Evolutionary conservation across 1,139 yeast genomes (phyloP).

Genomic region (Zygosaccharomyces sapae): DNA sequence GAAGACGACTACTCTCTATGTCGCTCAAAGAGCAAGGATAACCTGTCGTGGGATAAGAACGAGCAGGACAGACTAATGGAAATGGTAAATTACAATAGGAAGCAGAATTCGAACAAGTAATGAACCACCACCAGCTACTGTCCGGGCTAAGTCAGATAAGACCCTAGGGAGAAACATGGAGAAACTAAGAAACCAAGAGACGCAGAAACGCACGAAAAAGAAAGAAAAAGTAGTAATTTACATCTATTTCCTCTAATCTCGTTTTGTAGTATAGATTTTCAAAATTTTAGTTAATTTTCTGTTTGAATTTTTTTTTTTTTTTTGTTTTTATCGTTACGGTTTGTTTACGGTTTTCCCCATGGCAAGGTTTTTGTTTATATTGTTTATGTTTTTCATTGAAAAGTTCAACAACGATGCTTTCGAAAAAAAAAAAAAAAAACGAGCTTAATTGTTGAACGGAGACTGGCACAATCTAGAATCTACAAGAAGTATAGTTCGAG

Average conservation of each 20-base stretch:
- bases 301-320: not conserved
- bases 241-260: not conserved
- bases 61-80: constrained; percentile 38
- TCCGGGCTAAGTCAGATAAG: too few species aligned
- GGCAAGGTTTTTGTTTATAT: not conserved
- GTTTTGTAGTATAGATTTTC: constrained; percentile 5
- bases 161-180: too few species aligned
- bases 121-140: not conserved
- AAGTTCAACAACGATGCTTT: not conserved
- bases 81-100: constrained; percentile 34
- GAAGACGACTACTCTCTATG: constrained; percentile 38
- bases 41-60: constrained; percentile 40
- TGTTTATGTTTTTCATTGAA: not conserved
- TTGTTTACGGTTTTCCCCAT: constrained; percentile 3
- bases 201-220: not conserved
- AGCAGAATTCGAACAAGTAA: constrained; percentile 13
- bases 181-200: not conserved
- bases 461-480: not conserved
- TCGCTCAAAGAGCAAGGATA: constrained; percentile 43
- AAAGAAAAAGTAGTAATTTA: not conserved
- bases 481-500: not conserved
- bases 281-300: constrained; percentile 2
- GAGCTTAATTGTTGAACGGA: not conserved
- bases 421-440: not conserved
- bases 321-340: not conserved